Evolutionary conservation across 1,284 basidiomycete genomes (phyloP).

Genomic region (Hemileia vastatrix): DNA sequence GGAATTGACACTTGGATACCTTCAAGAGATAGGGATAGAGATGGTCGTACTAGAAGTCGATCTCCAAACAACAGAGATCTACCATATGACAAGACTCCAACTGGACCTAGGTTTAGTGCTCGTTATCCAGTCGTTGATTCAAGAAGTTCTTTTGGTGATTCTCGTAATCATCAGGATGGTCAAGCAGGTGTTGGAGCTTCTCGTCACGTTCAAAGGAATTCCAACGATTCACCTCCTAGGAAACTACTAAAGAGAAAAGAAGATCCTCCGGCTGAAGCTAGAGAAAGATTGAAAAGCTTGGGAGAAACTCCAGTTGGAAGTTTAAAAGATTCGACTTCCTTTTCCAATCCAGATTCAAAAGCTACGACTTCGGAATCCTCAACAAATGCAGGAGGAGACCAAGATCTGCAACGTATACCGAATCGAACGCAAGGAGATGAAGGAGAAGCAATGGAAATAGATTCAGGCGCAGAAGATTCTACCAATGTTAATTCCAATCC

Average conservation of each 20-base stretch:
- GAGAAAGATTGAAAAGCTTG: neutral
- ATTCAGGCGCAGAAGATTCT: neutral
- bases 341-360: neutral
- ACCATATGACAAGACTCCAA: too few species aligned
- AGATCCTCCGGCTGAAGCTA: neutral
- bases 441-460: neutral
- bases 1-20: neutral
- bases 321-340: neutral
- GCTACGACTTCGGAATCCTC: too few species aligned
- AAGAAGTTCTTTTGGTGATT: too few species aligned
- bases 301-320: neutral
- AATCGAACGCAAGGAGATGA: neutral
- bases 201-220: too few species aligned
- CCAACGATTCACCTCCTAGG: neutral
- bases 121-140: too few species aligned
- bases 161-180: too few species aligned
- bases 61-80: neutral
- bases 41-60: neutral
- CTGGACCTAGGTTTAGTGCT: too few species aligned
- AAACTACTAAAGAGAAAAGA: neutral
- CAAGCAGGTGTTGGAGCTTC: too few species aligned
- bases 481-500: neutral
- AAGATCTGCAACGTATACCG: neutral
- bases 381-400: neutral
- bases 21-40: neutral